Evolutionary conservation across 2,329 filamentous ascomycete species (phyloP).

Genomic region (Aspergillus tubingensis): DNA sequence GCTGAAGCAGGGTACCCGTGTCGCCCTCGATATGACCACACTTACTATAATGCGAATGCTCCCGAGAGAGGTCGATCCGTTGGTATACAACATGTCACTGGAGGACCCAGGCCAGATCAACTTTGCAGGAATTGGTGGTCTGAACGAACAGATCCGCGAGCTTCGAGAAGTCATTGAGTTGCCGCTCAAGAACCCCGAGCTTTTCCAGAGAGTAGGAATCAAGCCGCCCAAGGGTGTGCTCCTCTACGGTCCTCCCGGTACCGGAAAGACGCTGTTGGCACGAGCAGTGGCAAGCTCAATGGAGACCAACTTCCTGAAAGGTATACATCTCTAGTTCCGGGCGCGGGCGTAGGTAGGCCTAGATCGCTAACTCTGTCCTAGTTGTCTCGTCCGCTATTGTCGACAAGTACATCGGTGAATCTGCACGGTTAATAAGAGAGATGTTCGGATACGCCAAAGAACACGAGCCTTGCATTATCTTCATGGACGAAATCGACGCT

Average conservation of each 20-base stretch:
- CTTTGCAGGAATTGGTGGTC: slow-evolving; percentile 93
- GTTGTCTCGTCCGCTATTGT: slow-evolving; percentile 98
- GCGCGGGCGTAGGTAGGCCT: not conserved
- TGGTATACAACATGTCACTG: slow-evolving; percentile 99
- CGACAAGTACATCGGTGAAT: slow-evolving; percentile 99
- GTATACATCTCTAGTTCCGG: slow-evolving; percentile 50
- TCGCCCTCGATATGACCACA: slow-evolving; percentile 98
- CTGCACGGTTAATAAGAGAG: slow-evolving; percentile 91
- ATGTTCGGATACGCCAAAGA: slow-evolving; percentile 99
- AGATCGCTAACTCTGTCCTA: slow-evolving; percentile 40
- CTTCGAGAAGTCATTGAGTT: slow-evolving; percentile 96
- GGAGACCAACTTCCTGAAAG: slow-evolving; percentile 98
- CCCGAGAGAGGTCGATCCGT: slow-evolving; percentile 93
- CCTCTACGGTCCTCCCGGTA: slow-evolving; percentile 93
- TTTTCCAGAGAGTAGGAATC: slow-evolving; percentile 95
- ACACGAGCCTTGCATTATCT: slow-evolving; percentile 99
- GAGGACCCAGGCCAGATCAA: slow-evolving; percentile 97
- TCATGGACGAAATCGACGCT: slow-evolving; percentile 99
- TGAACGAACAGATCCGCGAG: slow-evolving; percentile 98
- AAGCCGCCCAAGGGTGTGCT: slow-evolving; percentile 98
- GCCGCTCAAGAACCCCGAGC: slow-evolving; percentile 96
- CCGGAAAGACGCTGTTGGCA: slow-evolving; percentile 92
- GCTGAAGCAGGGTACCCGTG: slow-evolving; percentile 96
- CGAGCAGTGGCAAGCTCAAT: slow-evolving; percentile 93
- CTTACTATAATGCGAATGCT: slow-evolving; percentile 99